Evolutionary conservation across 1,139 yeast species (phyloP).

Genomic region (Waltiozyma solani): DNA sequence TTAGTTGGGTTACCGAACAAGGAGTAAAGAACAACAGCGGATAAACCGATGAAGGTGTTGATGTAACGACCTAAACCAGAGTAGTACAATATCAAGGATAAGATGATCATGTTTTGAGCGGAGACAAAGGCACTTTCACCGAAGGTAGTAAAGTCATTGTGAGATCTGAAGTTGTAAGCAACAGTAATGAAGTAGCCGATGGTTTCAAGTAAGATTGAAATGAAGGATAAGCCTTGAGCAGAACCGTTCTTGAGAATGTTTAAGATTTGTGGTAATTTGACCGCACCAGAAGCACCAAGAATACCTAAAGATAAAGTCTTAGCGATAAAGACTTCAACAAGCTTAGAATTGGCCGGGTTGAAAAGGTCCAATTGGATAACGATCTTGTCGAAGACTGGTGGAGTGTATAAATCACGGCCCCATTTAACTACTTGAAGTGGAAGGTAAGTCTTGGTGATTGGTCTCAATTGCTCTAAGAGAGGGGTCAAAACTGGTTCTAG

Average conservation of each 20-base stretch:
- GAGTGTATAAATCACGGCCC: constrained; percentile 13
- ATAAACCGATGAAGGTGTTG: constrained; percentile 17
- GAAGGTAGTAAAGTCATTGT: constrained; percentile 31
- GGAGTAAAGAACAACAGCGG: constrained; percentile 13
- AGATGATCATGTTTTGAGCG: constrained; percentile 28
- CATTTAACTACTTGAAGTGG: constrained; percentile 11
- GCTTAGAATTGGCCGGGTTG: constrained; percentile 3
- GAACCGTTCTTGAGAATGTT: constrained; percentile 23
- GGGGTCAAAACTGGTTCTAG: constrained; percentile 14
- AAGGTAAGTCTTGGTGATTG: constrained; percentile 6
- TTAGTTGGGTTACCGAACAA: constrained; percentile 14
- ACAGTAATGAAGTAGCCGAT: constrained; percentile 27
- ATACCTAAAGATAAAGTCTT: constrained; percentile 26
- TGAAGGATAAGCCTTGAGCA: constrained; percentile 26
- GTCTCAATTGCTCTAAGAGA: constrained; percentile 12
- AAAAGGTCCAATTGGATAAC: constrained; percentile 11
- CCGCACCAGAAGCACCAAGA: constrained; percentile 24
- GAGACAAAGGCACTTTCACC: constrained; percentile 32
- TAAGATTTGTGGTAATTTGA: constrained; percentile 29
- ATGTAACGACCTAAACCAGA: constrained; percentile 11
- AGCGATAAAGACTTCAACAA: constrained; percentile 15
- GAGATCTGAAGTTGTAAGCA: constrained; percentile 29
- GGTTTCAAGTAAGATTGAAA: constrained; percentile 28
- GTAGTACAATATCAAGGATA: constrained; percentile 24
- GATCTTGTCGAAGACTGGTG: constrained; percentile 13